Evolutionary conservation across 2,329 filamentous ascomycete species (phyloP), one percentile per base, ranked within the genome.

Genomic region (Fusarium falciforme): DNA sequence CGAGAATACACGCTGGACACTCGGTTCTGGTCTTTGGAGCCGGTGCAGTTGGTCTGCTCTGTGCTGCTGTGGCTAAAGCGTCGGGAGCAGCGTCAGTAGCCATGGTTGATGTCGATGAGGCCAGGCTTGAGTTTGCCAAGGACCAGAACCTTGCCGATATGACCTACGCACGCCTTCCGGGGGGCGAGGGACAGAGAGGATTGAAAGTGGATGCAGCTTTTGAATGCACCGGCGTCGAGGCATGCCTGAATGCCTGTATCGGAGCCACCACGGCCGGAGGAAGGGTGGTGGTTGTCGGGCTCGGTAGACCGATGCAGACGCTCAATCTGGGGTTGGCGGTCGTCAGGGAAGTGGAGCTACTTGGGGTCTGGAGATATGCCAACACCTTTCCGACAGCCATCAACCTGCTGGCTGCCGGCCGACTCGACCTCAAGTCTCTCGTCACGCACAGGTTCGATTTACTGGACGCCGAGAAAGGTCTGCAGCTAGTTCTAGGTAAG

Each of bases 31-130:
- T 86, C 3, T 74, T 84, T 12, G 84, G 84, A 0, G 79, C 81
- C 6, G 83, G 83, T 3, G 79, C 83, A 0, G 76, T 85, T 9
- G 84, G 84, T 2, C 70, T 85, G 11, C 76, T 85, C 4, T 80
- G 77, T 49, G 81, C 82, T 6, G 79, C 77, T 8, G 90, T 92
- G 71, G 25, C 44, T 27, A 52, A 52, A 27, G 44, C 25, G 44
- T 52, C 44, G 44, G 44, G 44, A 22, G 44, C 44, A 52, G 44
- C 44, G 44, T 25, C 44, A 17, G 44, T 52, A 25, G 25, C 44
- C 40, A 44, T 44, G 40, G 40, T 44, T 44, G 40, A 44, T 44
- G 12, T 44, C 40, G 40, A 44, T 44, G 40, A 44, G 40, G 40
- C 40, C 40, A 44, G 40, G 40, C 40, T 44, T 44, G 40, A 44